These are phyloP conservation scores for Beauveria varroae DNA, from an alignment of 2,329 filamentous ascomycete species.

Conservation along the genomic window DNA sequence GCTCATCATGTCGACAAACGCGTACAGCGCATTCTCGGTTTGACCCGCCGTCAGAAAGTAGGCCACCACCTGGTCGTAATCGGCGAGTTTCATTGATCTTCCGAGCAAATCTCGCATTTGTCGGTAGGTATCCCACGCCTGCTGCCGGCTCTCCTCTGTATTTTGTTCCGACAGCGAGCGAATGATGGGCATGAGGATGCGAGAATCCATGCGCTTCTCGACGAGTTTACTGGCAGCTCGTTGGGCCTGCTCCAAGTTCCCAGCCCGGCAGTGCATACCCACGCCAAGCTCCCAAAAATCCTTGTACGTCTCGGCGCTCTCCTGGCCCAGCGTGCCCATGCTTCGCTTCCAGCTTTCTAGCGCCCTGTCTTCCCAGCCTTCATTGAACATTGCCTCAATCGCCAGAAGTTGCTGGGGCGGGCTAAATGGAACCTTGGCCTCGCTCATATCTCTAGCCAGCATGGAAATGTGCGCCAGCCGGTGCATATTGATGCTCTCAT, in stretches of 20 bases:
- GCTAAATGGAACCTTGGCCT: slow-evolving; percentile 46
- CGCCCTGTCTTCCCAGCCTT: slow-evolving; percentile 52
- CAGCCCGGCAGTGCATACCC: slow-evolving; percentile 52
- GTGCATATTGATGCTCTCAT: slow-evolving; percentile 42
- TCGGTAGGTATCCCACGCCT: slow-evolving; percentile 62
- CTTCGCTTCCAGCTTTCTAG: slow-evolving; percentile 56
- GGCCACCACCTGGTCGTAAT: slow-evolving; percentile 69
- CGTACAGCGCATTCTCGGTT: slow-evolving; percentile 59
- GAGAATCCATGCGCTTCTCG: slow-evolving; percentile 39
- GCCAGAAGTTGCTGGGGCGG: slow-evolving; percentile 55
- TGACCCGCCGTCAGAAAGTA: slow-evolving; percentile 61
- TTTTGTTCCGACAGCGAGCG: slow-evolving; percentile 52
- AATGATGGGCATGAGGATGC: slow-evolving; percentile 62
- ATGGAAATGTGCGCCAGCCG: slow-evolving; percentile 54
- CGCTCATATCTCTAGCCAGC: slow-evolving; percentile 59
- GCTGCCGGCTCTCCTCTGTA: slow-evolving; percentile 37
- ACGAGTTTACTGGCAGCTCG: slow-evolving; percentile 48
- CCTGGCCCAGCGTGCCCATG: slow-evolving; percentile 43
- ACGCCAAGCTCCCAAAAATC: slow-evolving; percentile 59
- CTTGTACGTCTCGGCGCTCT: slow-evolving; percentile 36
- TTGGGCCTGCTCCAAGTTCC: slow-evolving; percentile 52
- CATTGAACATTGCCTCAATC: slow-evolving; percentile 60
- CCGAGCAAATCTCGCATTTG: slow-evolving; percentile 55
- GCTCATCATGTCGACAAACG: slow-evolving; percentile 88
- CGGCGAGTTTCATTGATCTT: slow-evolving; percentile 55